Percentiles rank a stretch among this genome's conserved stretches.
Conservation (phyloP, 768 basidiomycete species). For the Termitomyces sp. region DNA sequence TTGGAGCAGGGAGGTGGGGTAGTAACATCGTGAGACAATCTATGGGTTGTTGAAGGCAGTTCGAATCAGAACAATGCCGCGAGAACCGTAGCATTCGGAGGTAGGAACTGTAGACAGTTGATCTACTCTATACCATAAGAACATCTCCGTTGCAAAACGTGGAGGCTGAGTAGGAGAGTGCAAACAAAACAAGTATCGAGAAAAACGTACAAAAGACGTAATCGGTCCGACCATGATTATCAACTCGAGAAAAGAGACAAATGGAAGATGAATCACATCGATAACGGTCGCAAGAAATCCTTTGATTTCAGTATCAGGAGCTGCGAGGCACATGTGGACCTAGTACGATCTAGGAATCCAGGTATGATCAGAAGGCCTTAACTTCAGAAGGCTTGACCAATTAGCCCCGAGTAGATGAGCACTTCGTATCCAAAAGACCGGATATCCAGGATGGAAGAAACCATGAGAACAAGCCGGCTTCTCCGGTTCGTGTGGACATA, state of each 20-base stretch:
- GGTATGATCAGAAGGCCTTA: not conserved
- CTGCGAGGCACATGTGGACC: not conserved
- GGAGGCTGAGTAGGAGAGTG: not conserved
- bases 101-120: no score
- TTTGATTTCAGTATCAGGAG: not conserved
- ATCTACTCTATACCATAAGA: no score
- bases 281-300: not conserved
- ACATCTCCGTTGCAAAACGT: not conserved
- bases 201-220: not conserved
- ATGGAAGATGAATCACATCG: not conserved
- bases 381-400: not conserved
- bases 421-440: no score
- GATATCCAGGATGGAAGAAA: not conserved
- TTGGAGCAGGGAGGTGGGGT: not conserved
- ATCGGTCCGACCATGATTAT: not conserved
- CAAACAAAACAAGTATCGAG: no score
- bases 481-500: not conserved
- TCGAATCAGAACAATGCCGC: not conserved
- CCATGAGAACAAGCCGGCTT: not conserved
- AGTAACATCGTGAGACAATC: not conserved
- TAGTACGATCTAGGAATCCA: not conserved
- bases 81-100: no score
- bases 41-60: not conserved
- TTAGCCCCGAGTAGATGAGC: not conserved
- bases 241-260: not conserved